These are phyloP conservation scores for Polysphondylium violaceum DNA, from an alignment of 78 protist species.

Conservation along the genomic window DNA sequence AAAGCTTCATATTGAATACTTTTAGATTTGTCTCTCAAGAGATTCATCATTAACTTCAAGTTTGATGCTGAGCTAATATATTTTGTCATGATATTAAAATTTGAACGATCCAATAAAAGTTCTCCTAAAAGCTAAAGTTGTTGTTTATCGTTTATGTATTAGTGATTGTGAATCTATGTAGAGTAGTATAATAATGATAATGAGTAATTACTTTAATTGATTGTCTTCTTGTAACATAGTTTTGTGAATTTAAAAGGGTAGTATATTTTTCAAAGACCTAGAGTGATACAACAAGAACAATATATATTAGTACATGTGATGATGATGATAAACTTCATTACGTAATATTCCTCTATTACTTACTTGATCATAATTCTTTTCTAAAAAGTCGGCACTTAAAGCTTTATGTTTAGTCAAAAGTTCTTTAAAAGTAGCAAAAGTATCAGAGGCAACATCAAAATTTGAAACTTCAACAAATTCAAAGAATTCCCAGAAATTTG, in stretches of 20 bases:
- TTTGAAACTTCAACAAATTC: slow-evolving; percentile 83
- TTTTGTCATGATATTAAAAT: slow-evolving; percentile 93
- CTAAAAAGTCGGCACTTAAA: slow-evolving; percentile 85
- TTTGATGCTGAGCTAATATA: slow-evolving; percentile 91
- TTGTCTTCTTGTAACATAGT: slow-evolving; percentile 95
- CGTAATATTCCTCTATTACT: no score
- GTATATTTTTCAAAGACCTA: slow-evolving; percentile 81
- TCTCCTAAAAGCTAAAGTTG: slow-evolving; percentile 94
- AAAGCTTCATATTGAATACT: slow-evolving; percentile 98
- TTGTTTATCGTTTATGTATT: no score
- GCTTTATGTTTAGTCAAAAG: slow-evolving; percentile 91
- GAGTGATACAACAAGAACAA: neutral
- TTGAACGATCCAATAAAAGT: slow-evolving; percentile 95
- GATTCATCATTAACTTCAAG: slow-evolving; percentile 95
- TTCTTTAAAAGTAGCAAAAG: slow-evolving; percentile 95
- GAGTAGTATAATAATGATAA: neutral
- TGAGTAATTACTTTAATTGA: slow-evolving; percentile 86
- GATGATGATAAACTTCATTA: no score
- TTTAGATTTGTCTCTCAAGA: slow-evolving; percentile 88
- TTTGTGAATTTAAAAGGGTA: slow-evolving; percentile 83
- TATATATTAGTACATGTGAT: neutral
- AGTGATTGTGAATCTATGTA: neutral
- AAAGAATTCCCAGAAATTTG: slow-evolving; percentile 84
- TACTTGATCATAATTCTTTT: slow-evolving; percentile 84
- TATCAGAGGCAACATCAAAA: slow-evolving; percentile 97